Evolutionary conservation across 441 rosid species (phyloP), one percentile per base, ranked within the genome.

Genomic region (Erodium texanum): DNA sequence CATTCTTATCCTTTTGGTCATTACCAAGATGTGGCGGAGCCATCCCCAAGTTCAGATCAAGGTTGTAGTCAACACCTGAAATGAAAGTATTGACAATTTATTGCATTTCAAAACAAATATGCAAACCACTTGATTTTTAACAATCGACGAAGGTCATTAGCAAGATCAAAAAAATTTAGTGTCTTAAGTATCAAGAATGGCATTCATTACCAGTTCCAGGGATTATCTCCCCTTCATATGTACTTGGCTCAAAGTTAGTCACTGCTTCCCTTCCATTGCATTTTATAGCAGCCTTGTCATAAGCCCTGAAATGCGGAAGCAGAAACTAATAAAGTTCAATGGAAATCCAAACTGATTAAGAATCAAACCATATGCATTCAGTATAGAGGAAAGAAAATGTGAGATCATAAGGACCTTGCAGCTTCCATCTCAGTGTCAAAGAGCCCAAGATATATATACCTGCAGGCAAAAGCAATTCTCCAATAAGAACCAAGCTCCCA

Each of bases 391-490:
- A 27, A 27, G 2, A 27, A 27, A 27, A 68, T 61, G 65, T 0
- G 24, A 48, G 67, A 70, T 67, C 64, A 45, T 2, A 45, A 68
- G 68, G 74, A 93, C 97, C 99, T 89, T 71, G 97, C 96, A 29
- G 99, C 97, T 75, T 93, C 99, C 58, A 80, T 72, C 29, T 27
- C 29, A 27, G n/a, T n/a, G n/a, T n/a, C n/a, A n/a, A n/a, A n/a
- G n/a, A n/a, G n/a, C n/a, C 97, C 99, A 58, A 93, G 87, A 77
- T 93, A 91, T 65, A 91, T 84, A 77, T 93, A 91, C 91, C 99
- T 91, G 86, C 78, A 80, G 65, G 56, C 68, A 27, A 81, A 73
- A 67, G 62, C 36, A 75, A 61, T 59, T 34, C 68, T 62, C 71
- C 59, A 62, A 70, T 62, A 77, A 65, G 58, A 78, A 66, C 66